Evolutionary conservation across 2,329 filamentous ascomycete genomes (phyloP).

Genomic region (Colletotrichum kahawae): DNA sequence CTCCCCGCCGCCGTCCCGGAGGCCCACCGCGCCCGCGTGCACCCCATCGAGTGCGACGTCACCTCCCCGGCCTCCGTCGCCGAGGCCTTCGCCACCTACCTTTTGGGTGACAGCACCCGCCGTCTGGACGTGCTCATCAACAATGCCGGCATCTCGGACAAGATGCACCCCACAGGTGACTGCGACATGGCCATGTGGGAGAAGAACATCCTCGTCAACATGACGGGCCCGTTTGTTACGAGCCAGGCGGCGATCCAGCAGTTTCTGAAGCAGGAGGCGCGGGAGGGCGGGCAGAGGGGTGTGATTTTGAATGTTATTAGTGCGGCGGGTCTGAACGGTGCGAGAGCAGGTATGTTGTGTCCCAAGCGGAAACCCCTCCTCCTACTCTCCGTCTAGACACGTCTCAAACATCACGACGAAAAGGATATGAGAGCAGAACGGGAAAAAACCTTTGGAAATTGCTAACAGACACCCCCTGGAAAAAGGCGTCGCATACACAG

Average conservation of each 20-base stretch:
- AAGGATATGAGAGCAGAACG: not conserved
- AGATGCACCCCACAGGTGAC: slow-evolving; percentile 56
- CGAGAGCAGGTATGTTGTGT: not conserved
- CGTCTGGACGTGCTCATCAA: slow-evolving; percentile 60
- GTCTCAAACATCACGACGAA: rapidly evolving
- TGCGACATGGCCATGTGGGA: slow-evolving; percentile 54
- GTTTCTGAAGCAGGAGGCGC: slow-evolving; percentile 44
- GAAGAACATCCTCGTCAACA: slow-evolving; percentile 58
- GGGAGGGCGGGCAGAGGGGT: slow-evolving; percentile 17
- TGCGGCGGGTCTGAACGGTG: not conserved
- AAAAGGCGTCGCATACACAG: slow-evolving; percentile 53
- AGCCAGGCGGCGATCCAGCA: slow-evolving; percentile 55
- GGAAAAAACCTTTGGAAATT: too few relatives aligned
- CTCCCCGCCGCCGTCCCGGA: not conserved
- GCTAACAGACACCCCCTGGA: not conserved
- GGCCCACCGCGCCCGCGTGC: not conserved
- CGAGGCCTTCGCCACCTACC: not conserved
- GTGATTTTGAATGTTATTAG: slow-evolving; percentile 26
- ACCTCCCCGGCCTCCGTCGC: not conserved
- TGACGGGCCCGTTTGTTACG: slow-evolving; percentile 59
- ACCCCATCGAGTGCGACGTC: not conserved
- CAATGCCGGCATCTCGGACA: slow-evolving; percentile 63
- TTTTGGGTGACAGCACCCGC: not conserved
- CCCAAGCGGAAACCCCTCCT: too few relatives aligned
- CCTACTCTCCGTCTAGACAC: not conserved